Evolutionary conservation across 192 early-diverging fungal genomes (phyloP).

Genomic region (Linnemannia hyalina): DNA sequence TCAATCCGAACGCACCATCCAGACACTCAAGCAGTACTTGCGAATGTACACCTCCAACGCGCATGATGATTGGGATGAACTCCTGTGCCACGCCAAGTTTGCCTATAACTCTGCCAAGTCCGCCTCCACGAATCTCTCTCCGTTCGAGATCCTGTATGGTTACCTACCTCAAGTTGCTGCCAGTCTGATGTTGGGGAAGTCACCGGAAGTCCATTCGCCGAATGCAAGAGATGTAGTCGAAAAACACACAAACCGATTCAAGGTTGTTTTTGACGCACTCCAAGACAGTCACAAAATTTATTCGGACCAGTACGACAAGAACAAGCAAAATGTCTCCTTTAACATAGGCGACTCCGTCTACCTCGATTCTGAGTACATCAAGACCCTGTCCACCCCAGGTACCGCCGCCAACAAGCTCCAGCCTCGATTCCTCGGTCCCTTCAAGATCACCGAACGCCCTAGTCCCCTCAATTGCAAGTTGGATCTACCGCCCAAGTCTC

Average conservation of each 20-base stretch:
- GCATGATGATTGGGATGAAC: conserved; percentile 60
- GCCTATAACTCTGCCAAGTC: conserved; percentile 60
- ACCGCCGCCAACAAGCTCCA: too few species aligned
- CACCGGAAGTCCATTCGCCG: background rate
- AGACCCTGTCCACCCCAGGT: too few species aligned
- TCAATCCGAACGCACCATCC: conserved; percentile 58
- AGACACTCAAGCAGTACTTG: conserved; percentile 55
- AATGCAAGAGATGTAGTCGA: background rate
- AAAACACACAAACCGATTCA: background rate
- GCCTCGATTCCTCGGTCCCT: too few species aligned
- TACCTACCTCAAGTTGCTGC: conserved; percentile 10
- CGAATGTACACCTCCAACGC: conserved; percentile 26
- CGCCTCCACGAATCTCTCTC: conserved; percentile 25
- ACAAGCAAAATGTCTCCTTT: too few species aligned
- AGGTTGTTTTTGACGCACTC: too few species aligned
- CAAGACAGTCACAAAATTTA: too few species aligned
- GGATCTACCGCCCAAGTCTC: too few species aligned
- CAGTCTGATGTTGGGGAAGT: background rate
- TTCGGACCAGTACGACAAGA: too few species aligned
- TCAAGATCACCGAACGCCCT: too few species aligned
- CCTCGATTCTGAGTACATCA: too few species aligned
- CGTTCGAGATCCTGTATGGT: conserved; percentile 50
- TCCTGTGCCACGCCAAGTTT: conserved; percentile 60
- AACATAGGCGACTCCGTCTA: too few species aligned
- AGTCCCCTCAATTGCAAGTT: too few species aligned